Evolutionary conservation across 2,329 filamentous ascomycete species (phyloP), one percentile per base, ranked within the genome.

Genomic region (Fusarium secorum): DNA sequence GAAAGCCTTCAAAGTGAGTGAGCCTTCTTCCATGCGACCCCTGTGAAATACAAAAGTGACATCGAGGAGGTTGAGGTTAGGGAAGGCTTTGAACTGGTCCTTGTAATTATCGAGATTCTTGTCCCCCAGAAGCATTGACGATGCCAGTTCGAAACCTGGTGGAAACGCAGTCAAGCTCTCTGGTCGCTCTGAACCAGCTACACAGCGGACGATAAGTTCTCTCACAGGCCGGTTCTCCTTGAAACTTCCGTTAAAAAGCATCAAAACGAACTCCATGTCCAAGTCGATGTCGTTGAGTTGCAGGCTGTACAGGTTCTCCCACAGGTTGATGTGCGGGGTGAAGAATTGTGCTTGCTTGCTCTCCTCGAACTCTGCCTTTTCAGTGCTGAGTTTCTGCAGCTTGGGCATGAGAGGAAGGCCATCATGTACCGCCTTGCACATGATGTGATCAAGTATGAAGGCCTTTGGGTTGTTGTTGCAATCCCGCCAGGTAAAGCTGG

Each of bases 341-440:
- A 70, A 70, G 44, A 71, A 70, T 24, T 68, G 68, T 4, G 68
- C 63, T 39, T 64, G 68, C 26, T 48, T 55, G 9, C 26, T 45
- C 6, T 45, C 35, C 5, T 42, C 32, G 14, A 55, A 42, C 1
- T 41, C 49, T 7, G 48, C 52, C 39, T 64, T 71, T 62, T 68
- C 58, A 4, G 68, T 68, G 28, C 39, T 59, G 4, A 70, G 41
- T 11, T 14, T 32, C 22, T 45, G 38, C 9, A 70, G 39, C 10
- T 60, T 60, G 15, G 68, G 64, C 68, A 70, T 60, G 3, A 70
- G 49, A 22, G 64, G 68, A 18, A 35, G 8, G 14, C 41, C 66
- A 9, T n/a, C 22, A 8, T 55, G 24, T 6, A 59, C 44, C 8
- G 52, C 32, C 4, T 48, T 51, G 6, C 33, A 17, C 24, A 70